Base-by-base conservation (phyloP, 192 early-diverging fungal genomes). In the Coemansia sp. region DNA sequence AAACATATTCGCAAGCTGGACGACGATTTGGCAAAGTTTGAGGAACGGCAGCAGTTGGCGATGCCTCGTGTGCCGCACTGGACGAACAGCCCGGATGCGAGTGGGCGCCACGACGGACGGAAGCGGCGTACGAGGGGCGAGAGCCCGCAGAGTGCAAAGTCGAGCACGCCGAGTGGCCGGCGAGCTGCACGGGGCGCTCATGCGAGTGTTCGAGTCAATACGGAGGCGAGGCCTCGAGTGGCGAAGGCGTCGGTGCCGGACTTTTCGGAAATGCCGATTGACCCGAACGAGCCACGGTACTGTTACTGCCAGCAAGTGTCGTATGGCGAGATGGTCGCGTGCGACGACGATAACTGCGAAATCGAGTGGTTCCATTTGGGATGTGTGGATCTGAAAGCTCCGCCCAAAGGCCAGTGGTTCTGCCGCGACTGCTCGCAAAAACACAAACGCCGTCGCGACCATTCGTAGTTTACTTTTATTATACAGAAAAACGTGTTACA, bases 351-450 rank as follows among this genome's bases (percentile, higher is more conserved):
- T 48, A 86, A 87, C 60, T 98, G 97, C 73, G 89, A 90, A 50
- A 89, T 93, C 63, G 95, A 99, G 82, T 99, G 97, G 97, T 99
- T 99, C 84, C 97, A 99, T 81, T 84, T 93, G 61, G 87, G 84
- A 0, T 99, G 97, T 63, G 97, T 96, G 12, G 92, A 91, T 22
- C 85, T 99, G 27, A 90, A 86, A 32, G 87, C 84, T 14, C 93
- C 88, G 37, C 93, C 92, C 12, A 93, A 95, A 65, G 97, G 95
- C 14, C 90, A 90, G 70, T 99, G 97, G 97, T 99, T 89, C 81
- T 99, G 97, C 69, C 84, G 85, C 19, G 87, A 90, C 38, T 98
- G 96, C 75, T 71, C 63, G 0, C 60, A 65, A 38, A 74, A 72
- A 47, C 70, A 69, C 66, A 83, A 83, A 45, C 65, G 68, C 37